Percentiles rank a stretch among this genome's conserved stretches.
Evolutionary conservation across 2,329 filamentous ascomycete genomes (phyloP).

Genomic region (Hypoxylon sp.): DNA sequence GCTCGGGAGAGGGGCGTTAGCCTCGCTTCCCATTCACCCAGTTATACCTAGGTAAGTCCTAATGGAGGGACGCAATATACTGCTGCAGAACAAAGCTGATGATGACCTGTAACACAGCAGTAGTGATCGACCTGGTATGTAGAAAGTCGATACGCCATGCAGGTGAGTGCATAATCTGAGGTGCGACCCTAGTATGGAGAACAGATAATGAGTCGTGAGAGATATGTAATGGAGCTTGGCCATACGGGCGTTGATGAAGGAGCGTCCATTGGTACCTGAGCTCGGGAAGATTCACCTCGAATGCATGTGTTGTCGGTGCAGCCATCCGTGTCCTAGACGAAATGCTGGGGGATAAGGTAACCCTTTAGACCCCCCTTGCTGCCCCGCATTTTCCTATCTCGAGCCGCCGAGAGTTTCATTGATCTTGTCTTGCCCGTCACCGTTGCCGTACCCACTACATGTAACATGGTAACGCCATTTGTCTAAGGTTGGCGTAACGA

Average conservation of each 20-base stretch:
- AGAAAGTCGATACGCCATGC: slow-evolving; percentile 37
- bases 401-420: slow-evolving; percentile 34
- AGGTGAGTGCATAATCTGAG: slow-evolving; percentile 45
- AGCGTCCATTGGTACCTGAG: slow-evolving; percentile 41
- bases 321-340: slow-evolving; percentile 24
- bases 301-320: slow-evolving; percentile 46
- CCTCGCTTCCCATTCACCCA: slow-evolving; percentile 30
- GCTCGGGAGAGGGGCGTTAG: slow-evolving; percentile 35
- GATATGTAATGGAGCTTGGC: slow-evolving; percentile 31
- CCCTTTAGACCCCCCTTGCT: slow-evolving; percentile 31
- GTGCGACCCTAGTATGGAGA: slow-evolving; percentile 33
- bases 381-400: slow-evolving; percentile 48
- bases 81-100: slow-evolving; percentile 28
- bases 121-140: slow-evolving; percentile 42
- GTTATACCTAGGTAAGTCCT: slow-evolving; percentile 38
- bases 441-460: slow-evolving; percentile 33
- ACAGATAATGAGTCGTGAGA: slow-evolving; percentile 36
- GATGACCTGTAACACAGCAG: slow-evolving; percentile 39
- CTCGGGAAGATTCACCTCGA: slow-evolving; percentile 37
- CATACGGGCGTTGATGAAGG: slow-evolving; percentile 28
- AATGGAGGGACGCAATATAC: slow-evolving; percentile 34
- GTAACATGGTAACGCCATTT: slow-evolving; percentile 44
- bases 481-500: slow-evolving; percentile 44
- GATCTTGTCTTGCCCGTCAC: slow-evolving; percentile 33
- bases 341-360: slow-evolving; percentile 38